Percentiles rank a stretch among this genome's conserved stretches.
Evolutionary conservation across 2,329 filamentous ascomycete species (phyloP).

Genomic region (Beauveria scarabaeidicola): DNA sequence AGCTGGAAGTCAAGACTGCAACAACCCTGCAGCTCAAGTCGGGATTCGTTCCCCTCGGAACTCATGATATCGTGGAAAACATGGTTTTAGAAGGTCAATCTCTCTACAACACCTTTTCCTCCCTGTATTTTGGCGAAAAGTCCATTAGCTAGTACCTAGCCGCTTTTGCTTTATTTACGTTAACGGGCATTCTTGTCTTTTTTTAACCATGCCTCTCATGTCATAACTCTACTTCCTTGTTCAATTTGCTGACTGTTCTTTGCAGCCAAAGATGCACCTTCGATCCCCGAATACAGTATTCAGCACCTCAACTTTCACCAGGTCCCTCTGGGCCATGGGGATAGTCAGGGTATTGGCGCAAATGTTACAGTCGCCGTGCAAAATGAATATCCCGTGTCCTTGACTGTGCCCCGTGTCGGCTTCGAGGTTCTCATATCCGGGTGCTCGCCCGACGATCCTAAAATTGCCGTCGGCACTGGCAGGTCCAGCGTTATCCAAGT

Average conservation of each 20-base stretch:
- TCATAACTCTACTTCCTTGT: slow-evolving; percentile 13
- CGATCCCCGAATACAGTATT: slow-evolving; percentile 75
- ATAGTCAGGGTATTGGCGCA: slow-evolving; percentile 62
- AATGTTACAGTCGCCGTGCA: slow-evolving; percentile 64
- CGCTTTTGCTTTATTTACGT: slow-evolving; percentile 10
- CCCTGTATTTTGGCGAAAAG: slow-evolving; percentile 54
- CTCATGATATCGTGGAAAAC: slow-evolving; percentile 64
- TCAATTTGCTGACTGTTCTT: slow-evolving; percentile 28
- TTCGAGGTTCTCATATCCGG: slow-evolving; percentile 83
- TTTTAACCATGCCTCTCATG: background rate
- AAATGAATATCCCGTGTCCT: slow-evolving; percentile 70
- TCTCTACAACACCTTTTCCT: slow-evolving; percentile 55
- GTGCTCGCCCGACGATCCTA: slow-evolving; percentile 61
- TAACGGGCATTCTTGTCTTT: slow-evolving; percentile 5
- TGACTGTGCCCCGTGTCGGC: slow-evolving; percentile 68
- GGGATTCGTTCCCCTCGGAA: slow-evolving; percentile 71
- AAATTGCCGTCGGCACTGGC: slow-evolving; percentile 72
- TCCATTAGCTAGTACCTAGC: slow-evolving; percentile 20
- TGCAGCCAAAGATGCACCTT: slow-evolving; percentile 61
- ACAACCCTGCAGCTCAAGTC: slow-evolving; percentile 67
- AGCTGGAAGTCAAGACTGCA: slow-evolving; percentile 64
- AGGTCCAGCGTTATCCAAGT: slow-evolving; percentile 59
- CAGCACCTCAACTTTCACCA: slow-evolving; percentile 74
- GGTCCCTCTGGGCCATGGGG: slow-evolving; percentile 39
- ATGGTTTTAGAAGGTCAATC: slow-evolving; percentile 76